Evolutionary conservation across 352 stramenopile genomes (phyloP).

Genomic region (Hyaloperonospora arabidopsidis): DNA sequence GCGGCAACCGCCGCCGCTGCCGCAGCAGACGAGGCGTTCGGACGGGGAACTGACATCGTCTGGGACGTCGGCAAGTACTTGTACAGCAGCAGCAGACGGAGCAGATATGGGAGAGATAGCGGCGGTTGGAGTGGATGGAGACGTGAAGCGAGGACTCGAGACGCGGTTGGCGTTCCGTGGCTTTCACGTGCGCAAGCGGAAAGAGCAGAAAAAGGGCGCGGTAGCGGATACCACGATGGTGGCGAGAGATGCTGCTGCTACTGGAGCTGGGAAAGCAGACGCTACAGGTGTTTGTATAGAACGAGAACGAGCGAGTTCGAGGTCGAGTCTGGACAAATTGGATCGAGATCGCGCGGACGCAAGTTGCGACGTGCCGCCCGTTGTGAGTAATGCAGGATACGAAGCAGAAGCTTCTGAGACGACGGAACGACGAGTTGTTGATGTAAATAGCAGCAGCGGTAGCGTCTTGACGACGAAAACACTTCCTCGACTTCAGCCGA

Average conservation of each 20-base stretch:
- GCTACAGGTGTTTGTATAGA: constrained; percentile 2
- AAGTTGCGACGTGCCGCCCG: constrained; percentile 28
- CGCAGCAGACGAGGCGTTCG: constrained; percentile 4
- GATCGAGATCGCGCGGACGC: constrained; percentile 34
- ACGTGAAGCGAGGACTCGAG: constrained; percentile 20
- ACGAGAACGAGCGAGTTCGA: constrained; percentile 23
- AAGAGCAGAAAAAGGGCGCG: constrained; percentile 15
- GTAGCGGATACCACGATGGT: constrained; percentile 13
- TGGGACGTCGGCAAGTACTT: too few species aligned
- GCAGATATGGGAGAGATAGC: too few species aligned
- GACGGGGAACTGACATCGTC: too few species aligned
- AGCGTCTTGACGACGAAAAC: constrained; percentile 14
- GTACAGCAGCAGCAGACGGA: too few species aligned
- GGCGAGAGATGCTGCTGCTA: constrained; percentile 5
- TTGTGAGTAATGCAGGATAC: constrained; percentile 1
- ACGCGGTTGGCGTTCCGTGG: constrained; percentile 20
- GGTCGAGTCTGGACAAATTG: constrained; percentile 29
- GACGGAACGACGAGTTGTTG: too few species aligned
- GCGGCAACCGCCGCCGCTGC: neutral
- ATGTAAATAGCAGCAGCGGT: too few species aligned
- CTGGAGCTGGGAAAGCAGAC: constrained; percentile 7
- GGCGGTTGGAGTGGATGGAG: constrained; percentile 1
- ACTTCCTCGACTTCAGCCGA: constrained; percentile 22
- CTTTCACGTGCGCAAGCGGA: constrained; percentile 25
- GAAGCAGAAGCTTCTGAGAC: too few species aligned